Percentiles rank a stretch among this genome's conserved stretches.
phyloP scores from a whole-genome alignment of 1,284 basidiomycete genomes.

The Malassezia yamatoensis region DNA sequence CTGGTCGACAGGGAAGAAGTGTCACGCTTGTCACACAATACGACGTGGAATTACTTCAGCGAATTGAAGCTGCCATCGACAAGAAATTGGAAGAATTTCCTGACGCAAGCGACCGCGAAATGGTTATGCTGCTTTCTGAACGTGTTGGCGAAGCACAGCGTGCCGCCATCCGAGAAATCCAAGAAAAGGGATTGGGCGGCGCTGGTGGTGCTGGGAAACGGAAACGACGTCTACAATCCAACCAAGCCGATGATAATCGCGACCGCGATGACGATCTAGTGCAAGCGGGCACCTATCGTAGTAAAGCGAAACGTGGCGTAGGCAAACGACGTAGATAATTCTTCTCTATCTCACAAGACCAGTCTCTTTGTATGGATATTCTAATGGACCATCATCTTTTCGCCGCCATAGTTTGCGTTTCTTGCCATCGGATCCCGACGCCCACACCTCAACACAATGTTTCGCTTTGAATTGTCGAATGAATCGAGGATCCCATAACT shows the following conservation, averaged over 20 bases:
- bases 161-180: slow-evolving; percentile 63
- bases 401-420: slow-evolving; percentile 55
- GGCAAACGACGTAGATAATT: slow-evolving; percentile 4
- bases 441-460: slow-evolving; percentile 72
- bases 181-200: slow-evolving; percentile 35
- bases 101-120: slow-evolving; percentile 66
- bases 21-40: slow-evolving; percentile 97
- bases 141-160: slow-evolving; percentile 80
- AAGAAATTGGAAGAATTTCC: slow-evolving; percentile 89
- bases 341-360: slow-evolving; percentile 6
- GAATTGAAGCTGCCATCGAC: slow-evolving; percentile 69
- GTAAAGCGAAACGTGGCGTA: slow-evolving; percentile 6
- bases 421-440: slow-evolving; percentile 61
- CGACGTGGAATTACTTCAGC: slow-evolving; percentile 89
- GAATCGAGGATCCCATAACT: slow-evolving; percentile 94
- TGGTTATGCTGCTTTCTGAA: slow-evolving; percentile 75
- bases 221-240: slow-evolving; percentile 24
- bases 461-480: slow-evolving; percentile 84
- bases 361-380: slow-evolving; percentile 47
- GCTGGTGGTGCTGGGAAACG: slow-evolving; percentile 36
- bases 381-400: slow-evolving; percentile 40
- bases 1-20: slow-evolving; percentile 85
- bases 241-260: slow-evolving; percentile 33
- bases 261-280: slow-evolving; percentile 45
- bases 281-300: slow-evolving; percentile 22